Base-by-base conservation (phyloP, 257 asterid genomes). In the Cinchona pubescens region DNA sequence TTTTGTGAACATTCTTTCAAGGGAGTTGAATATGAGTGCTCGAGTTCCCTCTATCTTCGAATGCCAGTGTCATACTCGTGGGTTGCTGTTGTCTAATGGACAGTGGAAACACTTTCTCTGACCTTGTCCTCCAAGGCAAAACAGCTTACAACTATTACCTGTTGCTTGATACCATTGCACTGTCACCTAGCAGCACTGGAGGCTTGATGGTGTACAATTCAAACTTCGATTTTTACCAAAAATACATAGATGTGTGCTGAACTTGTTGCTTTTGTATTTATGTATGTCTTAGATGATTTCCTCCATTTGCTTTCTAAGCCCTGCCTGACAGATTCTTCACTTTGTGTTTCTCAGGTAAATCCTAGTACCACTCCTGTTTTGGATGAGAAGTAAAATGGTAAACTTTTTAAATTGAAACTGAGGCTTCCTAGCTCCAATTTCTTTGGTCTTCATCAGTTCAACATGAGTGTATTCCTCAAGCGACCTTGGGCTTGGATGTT, bases 391-490 rank as follows among this genome's bases (percentile, higher is more conserved):
- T 92, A 88, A 84, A 86, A 83, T 83, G 94, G 88, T 88, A 86
- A 80, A 87, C 75, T 83, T 82, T 91, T 92, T 85, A 80, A 85
- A 82, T 83, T 86, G 88, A 85, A 88, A 86, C 85, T 93, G 95
- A 88, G 97, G 94, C 87, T 85, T 83, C 88, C 88, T 85, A 83
- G 92, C 77, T 86, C 88, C 82, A 84, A 82, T 89, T 87, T 89
- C 82, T 90, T 88, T 91, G 91, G 93, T 92, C 90, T 88, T 86
- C 93, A 81, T 74, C 91, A 93, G 98, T 93, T 78, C 98, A 93
- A 93, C 98, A 93, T 13, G 98, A 93, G 87, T 91, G 98, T 76
- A 93, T 93, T 62, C 98, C 98, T 55, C 98, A 93, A 91, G 98
- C 98, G 43, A 93, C 87, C 78, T 72, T 93, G 88, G 98, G 97